Percentiles rank a stretch among this genome's conserved stretches.
phyloP scores from a whole-genome alignment of 2,329 filamentous ascomycete genomes.

The Aspergillus hiratsukae region DNA sequence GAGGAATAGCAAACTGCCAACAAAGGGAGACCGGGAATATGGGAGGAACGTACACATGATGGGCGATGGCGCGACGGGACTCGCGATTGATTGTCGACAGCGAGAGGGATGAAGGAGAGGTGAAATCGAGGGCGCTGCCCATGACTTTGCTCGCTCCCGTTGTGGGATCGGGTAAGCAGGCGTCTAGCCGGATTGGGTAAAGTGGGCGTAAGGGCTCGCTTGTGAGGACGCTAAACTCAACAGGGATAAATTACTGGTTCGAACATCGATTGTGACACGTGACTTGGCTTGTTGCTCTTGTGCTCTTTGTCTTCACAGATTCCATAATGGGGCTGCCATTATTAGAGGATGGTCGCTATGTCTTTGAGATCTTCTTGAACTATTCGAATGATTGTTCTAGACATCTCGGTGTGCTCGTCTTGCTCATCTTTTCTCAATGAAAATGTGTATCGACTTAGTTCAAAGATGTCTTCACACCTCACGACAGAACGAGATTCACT shows the following conservation, averaged over 20 bases:
- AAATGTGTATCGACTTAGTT: not conserved
- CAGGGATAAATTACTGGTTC: not conserved
- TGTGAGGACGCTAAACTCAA: conserved; percentile 21
- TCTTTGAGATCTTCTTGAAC: not conserved
- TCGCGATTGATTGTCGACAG: conserved; percentile 40
- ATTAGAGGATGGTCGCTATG: not conserved
- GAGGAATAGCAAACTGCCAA: conserved; percentile 7
- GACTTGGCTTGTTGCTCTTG: not conserved
- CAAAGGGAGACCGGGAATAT: conserved; percentile 12
- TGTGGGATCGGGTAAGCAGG: conserved; percentile 38
- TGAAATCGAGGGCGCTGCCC: conserved; percentile 27
- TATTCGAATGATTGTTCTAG: not conserved
- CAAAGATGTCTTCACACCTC: not conserved
- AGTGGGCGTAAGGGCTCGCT: conserved; percentile 32
- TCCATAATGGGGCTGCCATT: not conserved
- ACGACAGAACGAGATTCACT: not conserved
- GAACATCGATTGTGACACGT: not conserved
- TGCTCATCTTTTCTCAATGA: not conserved
- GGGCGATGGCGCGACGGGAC: conserved; percentile 40
- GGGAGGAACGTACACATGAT: conserved; percentile 45
- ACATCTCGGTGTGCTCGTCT: not conserved
- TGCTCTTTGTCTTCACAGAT: not conserved
- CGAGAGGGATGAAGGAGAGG: conserved; percentile 34
- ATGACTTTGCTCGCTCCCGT: conserved; percentile 31
- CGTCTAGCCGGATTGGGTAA: conserved; percentile 28